Evolutionary conservation across 2,329 filamentous ascomycete species (phyloP), one percentile per base, ranked within the genome.

Genomic region (Aspergillus nomiae): DNA sequence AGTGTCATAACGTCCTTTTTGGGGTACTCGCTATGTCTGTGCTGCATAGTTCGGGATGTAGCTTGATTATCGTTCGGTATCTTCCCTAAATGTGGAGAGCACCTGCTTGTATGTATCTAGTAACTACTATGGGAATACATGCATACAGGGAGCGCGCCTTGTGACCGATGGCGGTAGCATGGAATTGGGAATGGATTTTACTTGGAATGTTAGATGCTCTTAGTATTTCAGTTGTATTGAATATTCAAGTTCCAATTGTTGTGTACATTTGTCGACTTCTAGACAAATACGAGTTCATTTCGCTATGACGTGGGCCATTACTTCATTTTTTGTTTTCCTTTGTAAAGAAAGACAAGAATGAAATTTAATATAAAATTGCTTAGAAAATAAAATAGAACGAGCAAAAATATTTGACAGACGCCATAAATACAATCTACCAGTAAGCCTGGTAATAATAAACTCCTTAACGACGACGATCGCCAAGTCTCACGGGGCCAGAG

Each of bases 401-500:
- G 12, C 59, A 43, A 21, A 10, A 48, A 36, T 45, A 53, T 61
- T 36, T 56, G 51, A 38, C 46, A 62, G 56, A 36, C 11, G 21
- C 30, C 41, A 46, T 24, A 10, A 50, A 34, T 48, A n/a, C 21
- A 21, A 51, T 21, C 16, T 12, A n/a, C 10, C 19, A 21, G 19
- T n/a, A 51, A 12, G 30, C 11, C 16, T 19, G 28, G 9, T 58
- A 24, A 41, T 46, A 50, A 56, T 57, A 41, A 28, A 14, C 21
- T 48, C 45, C 45, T 26, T 26, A 48, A 26, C 24, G 58, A 24
- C 21, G 24, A 59, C 60, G 63, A 67, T 65, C 66, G 64, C 64
- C 66, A 64, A 60, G 62, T 66, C 57, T 63, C 51, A 58, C 43
- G 59, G 61, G 59, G 63, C 60, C 30, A 36, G 32, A 38, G 12